A percentile compares a stretch with the other conserved stretches of the same genome.
Conservation (phyloP, 2,329 filamentous ascomycete species). For the Ceratocystis diversiconidia region DNA sequence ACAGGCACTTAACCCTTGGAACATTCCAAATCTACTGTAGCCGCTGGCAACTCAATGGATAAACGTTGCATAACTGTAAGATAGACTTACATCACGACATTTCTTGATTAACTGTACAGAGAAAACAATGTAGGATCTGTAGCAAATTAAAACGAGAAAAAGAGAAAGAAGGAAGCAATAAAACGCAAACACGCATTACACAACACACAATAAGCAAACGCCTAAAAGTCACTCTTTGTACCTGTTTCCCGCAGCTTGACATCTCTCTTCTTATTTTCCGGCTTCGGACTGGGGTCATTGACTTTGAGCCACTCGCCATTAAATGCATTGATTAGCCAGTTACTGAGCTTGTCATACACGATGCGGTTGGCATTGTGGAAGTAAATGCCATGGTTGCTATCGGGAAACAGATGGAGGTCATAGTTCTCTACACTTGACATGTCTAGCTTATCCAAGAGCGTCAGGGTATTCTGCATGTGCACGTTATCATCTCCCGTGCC, state of each 20-base stretch:
- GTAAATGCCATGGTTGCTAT: slow-evolving; percentile 86
- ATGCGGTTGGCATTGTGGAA: slow-evolving; percentile 88
- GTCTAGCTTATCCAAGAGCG: slow-evolving; percentile 74
- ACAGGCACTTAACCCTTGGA: too few relatives aligned
- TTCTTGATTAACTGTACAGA: not conserved
- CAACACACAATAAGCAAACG: not conserved
- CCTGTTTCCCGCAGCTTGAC: not conserved
- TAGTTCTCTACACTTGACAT: slow-evolving; percentile 76
- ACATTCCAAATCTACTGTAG: too few relatives aligned
- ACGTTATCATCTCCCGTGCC: slow-evolving; percentile 96
- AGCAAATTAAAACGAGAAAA: not conserved
- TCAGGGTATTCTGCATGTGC: slow-evolving; percentile 87
- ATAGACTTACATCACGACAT: not conserved
- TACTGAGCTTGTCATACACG: slow-evolving; percentile 82
- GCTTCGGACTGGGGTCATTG: slow-evolving; percentile 34
- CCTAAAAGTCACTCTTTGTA: not conserved
- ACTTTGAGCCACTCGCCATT: slow-evolving; percentile 82
- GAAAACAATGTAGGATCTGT: not conserved
- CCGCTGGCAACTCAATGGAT: not conserved
- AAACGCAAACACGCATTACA: not conserved
- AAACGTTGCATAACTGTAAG: not conserved
- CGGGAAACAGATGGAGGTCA: slow-evolving; percentile 90
- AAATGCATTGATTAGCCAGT: slow-evolving; percentile 94
- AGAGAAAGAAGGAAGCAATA: not conserved
- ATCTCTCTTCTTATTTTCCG: slow-evolving; percentile 21